Evolutionary conservation across 305 asterid species (phyloP).

Genomic region (Fraxinus paxiana): DNA sequence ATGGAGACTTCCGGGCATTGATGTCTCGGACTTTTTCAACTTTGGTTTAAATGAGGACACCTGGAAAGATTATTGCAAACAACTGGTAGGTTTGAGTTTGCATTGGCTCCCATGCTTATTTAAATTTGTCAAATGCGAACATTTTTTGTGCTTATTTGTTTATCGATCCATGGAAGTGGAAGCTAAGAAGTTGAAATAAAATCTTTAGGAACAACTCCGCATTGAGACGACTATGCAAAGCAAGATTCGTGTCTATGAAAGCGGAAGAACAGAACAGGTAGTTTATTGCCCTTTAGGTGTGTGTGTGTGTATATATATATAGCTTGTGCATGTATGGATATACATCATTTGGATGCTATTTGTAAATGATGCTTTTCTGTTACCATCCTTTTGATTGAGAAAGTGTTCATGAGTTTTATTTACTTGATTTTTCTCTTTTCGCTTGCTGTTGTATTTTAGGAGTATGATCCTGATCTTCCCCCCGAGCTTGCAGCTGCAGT

Average conservation of each 20-base stretch:
- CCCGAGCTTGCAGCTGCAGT: conserved; percentile 99
- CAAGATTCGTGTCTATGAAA: conserved; percentile 91
- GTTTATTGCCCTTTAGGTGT: not conserved
- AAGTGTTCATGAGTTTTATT: not conserved
- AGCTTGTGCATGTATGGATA: not conserved
- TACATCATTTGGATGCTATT: conserved; percentile 5
- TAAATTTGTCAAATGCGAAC: not conserved
- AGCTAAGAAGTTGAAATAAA: conserved; percentile 29
- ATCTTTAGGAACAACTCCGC: conserved; percentile 80
- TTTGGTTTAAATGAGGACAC: conserved; percentile 80
- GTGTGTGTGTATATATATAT: not conserved
- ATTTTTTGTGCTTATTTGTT: not conserved
- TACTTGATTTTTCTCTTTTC: conserved; percentile 17
- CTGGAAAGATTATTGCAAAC: conserved; percentile 94
- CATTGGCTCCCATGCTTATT: not conserved
- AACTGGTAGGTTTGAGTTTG: conserved; percentile 55
- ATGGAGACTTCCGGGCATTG: conserved; percentile 79
- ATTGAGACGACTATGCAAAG: conserved; percentile 91
- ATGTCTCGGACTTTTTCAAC: conserved; percentile 82
- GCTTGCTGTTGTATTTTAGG: conserved; percentile 47
- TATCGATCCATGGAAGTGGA: conserved; percentile 14
- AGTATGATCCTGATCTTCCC: conserved; percentile 95
- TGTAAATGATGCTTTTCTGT: conserved; percentile 6
- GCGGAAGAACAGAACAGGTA: conserved; percentile 96
- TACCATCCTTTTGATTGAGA: conserved; percentile 1